Evolutionary conservation across 2,329 filamentous ascomycete species (phyloP).

Genomic region (Lojkania enalia): DNA sequence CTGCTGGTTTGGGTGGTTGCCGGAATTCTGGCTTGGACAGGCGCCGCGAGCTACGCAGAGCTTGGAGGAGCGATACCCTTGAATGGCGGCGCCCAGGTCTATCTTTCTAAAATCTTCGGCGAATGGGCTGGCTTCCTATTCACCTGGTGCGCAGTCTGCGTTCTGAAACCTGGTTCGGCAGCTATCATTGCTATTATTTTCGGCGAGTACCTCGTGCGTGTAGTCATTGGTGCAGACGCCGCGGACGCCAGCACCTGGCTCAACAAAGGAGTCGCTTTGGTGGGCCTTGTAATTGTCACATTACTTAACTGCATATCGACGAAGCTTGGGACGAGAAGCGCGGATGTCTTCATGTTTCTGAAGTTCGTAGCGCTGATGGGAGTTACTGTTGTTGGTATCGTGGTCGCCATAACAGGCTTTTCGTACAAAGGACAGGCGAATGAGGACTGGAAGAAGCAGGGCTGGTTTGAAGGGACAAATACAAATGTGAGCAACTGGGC

Average conservation of each 20-base stretch:
- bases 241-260: constrained; percentile 82
- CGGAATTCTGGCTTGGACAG: constrained; percentile 93
- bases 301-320: constrained; percentile 90
- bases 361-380: constrained; percentile 90
- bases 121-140: constrained; percentile 93
- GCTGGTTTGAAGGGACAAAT: constrained; percentile 88
- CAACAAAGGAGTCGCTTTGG: constrained; percentile 82
- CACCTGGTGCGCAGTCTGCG: constrained; percentile 92
- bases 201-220: constrained; percentile 93
- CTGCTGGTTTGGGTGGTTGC: constrained; percentile 91
- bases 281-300: constrained; percentile 75
- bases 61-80: constrained; percentile 92
- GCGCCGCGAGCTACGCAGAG: constrained; percentile 92
- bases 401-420: constrained; percentile 84
- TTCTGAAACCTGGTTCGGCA: constrained; percentile 88
- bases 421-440: constrained; percentile 76
- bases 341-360: constrained; percentile 94
- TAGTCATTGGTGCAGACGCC: constrained; percentile 82
- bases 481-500: constrained; percentile 84
- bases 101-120: constrained; percentile 93
- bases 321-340: constrained; percentile 79
- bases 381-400: constrained; percentile 83
- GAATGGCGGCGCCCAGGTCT: constrained; percentile 92
- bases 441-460: constrained; percentile 80
- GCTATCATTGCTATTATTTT: constrained; percentile 98